Conservation (phyloP, 192 early-diverging fungal genomes). For the Linnemannia zychae region DNA sequence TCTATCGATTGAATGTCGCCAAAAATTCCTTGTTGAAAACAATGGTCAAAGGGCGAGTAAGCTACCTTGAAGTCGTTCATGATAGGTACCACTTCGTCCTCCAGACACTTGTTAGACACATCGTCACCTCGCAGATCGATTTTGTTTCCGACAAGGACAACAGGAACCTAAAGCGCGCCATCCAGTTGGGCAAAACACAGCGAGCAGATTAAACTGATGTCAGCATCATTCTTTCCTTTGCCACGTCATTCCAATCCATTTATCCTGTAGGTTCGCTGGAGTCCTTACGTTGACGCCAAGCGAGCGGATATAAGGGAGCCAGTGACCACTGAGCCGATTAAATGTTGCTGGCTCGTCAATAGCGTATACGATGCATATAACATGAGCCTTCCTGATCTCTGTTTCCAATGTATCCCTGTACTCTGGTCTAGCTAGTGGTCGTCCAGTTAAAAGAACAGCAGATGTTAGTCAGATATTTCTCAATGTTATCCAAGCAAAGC, state of each 20-base stretch:
- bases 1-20: neutral
- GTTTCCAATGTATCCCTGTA: slow-evolving; percentile 90
- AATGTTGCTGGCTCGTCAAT: slow-evolving; percentile 90
- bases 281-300: slow-evolving; percentile 89
- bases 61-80: slow-evolving; percentile 98
- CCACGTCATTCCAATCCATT: neutral
- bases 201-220: neutral
- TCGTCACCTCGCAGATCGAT: slow-evolving; percentile 91
- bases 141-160: slow-evolving; percentile 95
- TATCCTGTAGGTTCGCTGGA: too few species aligned
- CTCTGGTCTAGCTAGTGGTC: slow-evolving; percentile 81
- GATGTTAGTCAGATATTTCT: neutral
- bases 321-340: slow-evolving; percentile 85
- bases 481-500: neutral
- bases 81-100: slow-evolving; percentile 96
- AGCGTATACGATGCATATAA: slow-evolving; percentile 98
- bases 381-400: slow-evolving; percentile 97
- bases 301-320: slow-evolving; percentile 94
- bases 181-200: neutral
- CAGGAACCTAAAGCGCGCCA: slow-evolving; percentile 75
- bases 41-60: neutral
- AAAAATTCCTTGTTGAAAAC: neutral
- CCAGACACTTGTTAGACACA: slow-evolving; percentile 85
- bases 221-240: neutral
- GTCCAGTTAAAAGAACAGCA: neutral